Base-by-base conservation (phyloP, 2,329 filamentous ascomycete genomes). In the Neurospora crassa region DNA sequence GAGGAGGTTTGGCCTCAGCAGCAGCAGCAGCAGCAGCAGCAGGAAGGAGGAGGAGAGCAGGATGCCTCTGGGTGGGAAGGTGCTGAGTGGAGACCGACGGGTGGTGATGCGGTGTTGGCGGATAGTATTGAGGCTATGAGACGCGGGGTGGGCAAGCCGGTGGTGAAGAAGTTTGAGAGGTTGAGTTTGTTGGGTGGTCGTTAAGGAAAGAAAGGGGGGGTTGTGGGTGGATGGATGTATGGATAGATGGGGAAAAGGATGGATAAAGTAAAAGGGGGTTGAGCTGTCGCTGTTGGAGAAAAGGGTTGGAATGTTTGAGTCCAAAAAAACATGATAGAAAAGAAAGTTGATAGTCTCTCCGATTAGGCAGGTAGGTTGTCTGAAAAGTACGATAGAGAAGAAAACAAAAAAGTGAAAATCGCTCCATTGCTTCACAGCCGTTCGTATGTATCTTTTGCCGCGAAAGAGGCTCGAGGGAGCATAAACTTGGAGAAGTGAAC, bases 1-100 rank as follows among this genome's bases (percentile, higher is more conserved):
- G 83, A 81, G 11, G 91, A 96, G 76, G 91, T 97, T 0, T 97
- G 79, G 79, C 73, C 70, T 18, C 18, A 69, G 59, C 42, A 92
- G 78, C 83, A 76, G 0, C 71, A 73, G 70, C 69, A 74, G 47
- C 73, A 63, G 10, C 75, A 73, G 10, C 75, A 71, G 20, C 76
- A 77, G 11, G 74, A 71, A 1, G 74, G 71, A 8, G 76, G 71
- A 67, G 76, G n/a, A n/a, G n/a, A 40, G 37, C 37, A 69, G 3
- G 72, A 67, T 42, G 41, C 14, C n/a, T n/a, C n/a, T 37, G 73
- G 72, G 16, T 70, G 71, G 20, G 74, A 73, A 24, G 76, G 70
- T 8, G 74, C 73, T 40, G 76, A 81, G 76, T 80, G 79, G 74
- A 74, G 74, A 71, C 81, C 82, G 5, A 81, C 78, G n/a, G 86